Percentiles rank a stretch among this genome's conserved stretches.
Evolutionary conservation across 495 filamentous ascomycete species (phyloP).

Genomic region (Xanthoparmelia taractica): DNA sequence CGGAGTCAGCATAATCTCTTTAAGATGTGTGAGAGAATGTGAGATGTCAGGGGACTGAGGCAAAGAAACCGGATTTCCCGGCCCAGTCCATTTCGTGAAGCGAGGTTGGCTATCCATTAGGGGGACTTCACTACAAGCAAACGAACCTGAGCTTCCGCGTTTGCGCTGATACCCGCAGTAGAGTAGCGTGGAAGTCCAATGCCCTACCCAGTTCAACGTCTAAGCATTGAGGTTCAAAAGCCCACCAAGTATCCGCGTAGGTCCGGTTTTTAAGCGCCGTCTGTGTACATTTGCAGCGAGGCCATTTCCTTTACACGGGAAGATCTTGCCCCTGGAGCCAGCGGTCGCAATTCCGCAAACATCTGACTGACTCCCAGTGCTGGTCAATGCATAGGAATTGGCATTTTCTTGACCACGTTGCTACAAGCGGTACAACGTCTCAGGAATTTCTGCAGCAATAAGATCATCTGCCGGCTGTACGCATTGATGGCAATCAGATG

Average conservation of each 20-base stretch:
- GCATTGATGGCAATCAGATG: conserved; percentile 54
- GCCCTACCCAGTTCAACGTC: conserved; percentile 32
- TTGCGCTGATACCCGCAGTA: conserved; percentile 78
- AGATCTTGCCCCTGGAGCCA: conserved; percentile 68
- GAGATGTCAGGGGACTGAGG: too few relatives aligned
- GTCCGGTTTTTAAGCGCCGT: conserved; percentile 62
- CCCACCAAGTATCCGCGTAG: conserved; percentile 33
- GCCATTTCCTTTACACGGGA: conserved; percentile 86
- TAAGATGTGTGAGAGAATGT: too few relatives aligned
- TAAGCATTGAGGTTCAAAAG: not conserved
- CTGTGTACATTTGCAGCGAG: conserved; percentile 74
- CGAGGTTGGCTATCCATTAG: not conserved
- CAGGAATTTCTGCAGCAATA: conserved; percentile 76
- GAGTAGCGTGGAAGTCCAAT: conserved; percentile 87
- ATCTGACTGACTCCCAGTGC: conserved; percentile 20
- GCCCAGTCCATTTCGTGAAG: not conserved
- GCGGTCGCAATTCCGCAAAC: conserved; percentile 75
- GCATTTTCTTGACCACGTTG: conserved; percentile 62
- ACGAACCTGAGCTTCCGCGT: conserved; percentile 52
- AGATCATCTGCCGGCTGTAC: conserved; percentile 53
- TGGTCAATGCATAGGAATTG: not conserved
- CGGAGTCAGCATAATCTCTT: not conserved
- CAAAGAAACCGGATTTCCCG: not conserved
- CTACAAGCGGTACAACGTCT: conserved; percentile 73
- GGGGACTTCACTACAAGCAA: conserved; percentile 62